Percentiles rank a stretch among this genome's conserved stretches.
These are phyloP conservation scores for Puccinia sorghi DNA, from an alignment of 1,284 basidiomycete species.

Conservation along the genomic window DNA sequence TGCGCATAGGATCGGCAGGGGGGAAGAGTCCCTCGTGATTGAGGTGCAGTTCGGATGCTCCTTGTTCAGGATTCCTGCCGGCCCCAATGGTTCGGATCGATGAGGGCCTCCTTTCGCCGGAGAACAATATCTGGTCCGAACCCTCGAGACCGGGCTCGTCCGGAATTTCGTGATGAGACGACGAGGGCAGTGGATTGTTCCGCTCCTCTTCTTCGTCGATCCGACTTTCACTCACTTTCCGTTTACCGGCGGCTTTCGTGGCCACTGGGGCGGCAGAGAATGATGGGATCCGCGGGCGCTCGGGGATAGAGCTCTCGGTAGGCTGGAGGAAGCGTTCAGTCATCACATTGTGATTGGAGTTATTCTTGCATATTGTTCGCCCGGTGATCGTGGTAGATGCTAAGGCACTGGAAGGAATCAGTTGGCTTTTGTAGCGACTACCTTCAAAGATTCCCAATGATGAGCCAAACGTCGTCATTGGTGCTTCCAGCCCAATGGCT, in stretches of 20 bases:
- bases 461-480: background rate
- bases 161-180: background rate
- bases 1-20: conserved; percentile 20
- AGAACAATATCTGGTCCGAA: background rate
- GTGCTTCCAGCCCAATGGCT: background rate
- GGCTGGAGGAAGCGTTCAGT: conserved; percentile 26
- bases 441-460: conserved; percentile 36
- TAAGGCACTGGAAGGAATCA: background rate
- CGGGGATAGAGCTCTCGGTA: background rate
- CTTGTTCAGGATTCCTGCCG: conserved; percentile 6
- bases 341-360: background rate
- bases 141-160: background rate
- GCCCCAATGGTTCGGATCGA: conserved; percentile 20
- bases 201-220: conserved; percentile 37
- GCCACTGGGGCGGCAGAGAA: conserved; percentile 4
- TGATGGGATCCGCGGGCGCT: conserved; percentile 20
- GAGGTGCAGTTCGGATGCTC: background rate
- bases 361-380: conserved; percentile 7
- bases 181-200: background rate
- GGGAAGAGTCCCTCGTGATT: background rate
- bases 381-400: conserved; percentile 14
- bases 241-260: background rate
- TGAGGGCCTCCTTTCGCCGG: conserved; percentile 4
- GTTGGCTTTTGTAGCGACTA: conserved; percentile 3
- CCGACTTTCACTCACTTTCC: conserved; percentile 11